These are phyloP conservation scores for Eurotiales sp. DNA, from an alignment of 2,329 filamentous ascomycete genomes.

Conservation along the genomic window DNA sequence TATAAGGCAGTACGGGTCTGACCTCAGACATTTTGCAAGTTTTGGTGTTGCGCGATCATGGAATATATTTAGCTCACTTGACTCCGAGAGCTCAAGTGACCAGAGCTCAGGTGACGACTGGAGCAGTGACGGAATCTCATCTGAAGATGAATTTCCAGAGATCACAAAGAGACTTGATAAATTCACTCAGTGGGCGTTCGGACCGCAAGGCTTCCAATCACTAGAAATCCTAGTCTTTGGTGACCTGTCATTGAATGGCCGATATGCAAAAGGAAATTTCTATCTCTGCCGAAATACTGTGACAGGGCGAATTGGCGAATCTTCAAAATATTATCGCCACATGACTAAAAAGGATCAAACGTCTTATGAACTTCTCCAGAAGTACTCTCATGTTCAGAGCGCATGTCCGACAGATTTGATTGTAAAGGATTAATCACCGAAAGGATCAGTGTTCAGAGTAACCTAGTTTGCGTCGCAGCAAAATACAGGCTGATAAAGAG, in stretches of 20 bases:
- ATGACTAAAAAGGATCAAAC: background rate
- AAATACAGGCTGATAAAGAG: background rate
- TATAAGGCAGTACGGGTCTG: background rate
- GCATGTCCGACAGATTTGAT: background rate
- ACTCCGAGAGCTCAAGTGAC: background rate
- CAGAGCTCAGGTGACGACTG: background rate
- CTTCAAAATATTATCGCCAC: background rate
- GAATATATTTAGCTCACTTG: background rate
- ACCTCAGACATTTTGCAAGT: background rate
- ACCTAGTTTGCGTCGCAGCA: background rate
- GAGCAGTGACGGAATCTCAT: background rate
- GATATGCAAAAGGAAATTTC: background rate
- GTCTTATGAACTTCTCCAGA: background rate
- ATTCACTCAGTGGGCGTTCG: conserved; percentile 8
- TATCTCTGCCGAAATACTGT: background rate
- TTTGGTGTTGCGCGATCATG: background rate
- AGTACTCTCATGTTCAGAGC: background rate
- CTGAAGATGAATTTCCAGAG: background rate
- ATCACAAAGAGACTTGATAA: background rate
- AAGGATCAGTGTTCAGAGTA: background rate
- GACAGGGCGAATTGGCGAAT: background rate
- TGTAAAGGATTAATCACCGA: background rate
- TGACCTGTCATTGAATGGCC: background rate
- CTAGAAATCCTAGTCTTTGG: background rate
- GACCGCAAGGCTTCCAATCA: conserved; percentile 3